Evolutionary conservation across 2,329 filamentous ascomycete species (phyloP).

Genomic region (Diaporthe vaccinii): DNA sequence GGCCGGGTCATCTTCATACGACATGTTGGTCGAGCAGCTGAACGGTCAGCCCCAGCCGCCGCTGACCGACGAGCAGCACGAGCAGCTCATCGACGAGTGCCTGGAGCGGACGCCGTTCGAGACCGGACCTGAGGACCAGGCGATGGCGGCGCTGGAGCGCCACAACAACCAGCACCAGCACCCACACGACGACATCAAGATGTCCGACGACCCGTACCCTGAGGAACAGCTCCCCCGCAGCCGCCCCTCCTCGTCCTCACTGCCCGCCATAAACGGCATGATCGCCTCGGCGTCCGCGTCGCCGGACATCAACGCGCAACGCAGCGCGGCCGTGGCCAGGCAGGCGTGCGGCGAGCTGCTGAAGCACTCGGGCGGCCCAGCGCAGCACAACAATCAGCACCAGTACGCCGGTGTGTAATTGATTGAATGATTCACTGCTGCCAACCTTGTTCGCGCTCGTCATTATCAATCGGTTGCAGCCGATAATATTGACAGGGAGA

Average conservation of each 20-base stretch:
- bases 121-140: constrained; percentile 17
- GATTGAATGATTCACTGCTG: neutral
- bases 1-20: constrained; percentile 13
- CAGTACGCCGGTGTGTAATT: constrained; percentile 25
- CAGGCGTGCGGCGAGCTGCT: constrained; percentile 54
- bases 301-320: constrained; percentile 44
- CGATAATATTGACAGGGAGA: neutral
- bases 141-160: constrained; percentile 16
- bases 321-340: constrained; percentile 53
- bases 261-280: constrained; percentile 44
- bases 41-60: constrained; percentile 30
- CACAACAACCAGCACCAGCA: constrained; percentile 34
- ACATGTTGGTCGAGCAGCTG: constrained; percentile 36
- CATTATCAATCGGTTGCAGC: neutral
- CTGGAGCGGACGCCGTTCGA: constrained; percentile 37
- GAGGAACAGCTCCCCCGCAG: constrained; percentile 45
- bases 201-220: constrained; percentile 40
- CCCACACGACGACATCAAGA: constrained; percentile 37
- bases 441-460: neutral
- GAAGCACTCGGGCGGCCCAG: constrained; percentile 42
- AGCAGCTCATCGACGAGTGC: constrained; percentile 43
- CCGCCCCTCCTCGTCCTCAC: constrained; percentile 23
- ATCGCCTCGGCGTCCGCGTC: constrained; percentile 32
- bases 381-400: constrained; percentile 15
- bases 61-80: constrained; percentile 39